Conservation (phyloP, 257 asterid species). For the Striga asiatica region DNA sequence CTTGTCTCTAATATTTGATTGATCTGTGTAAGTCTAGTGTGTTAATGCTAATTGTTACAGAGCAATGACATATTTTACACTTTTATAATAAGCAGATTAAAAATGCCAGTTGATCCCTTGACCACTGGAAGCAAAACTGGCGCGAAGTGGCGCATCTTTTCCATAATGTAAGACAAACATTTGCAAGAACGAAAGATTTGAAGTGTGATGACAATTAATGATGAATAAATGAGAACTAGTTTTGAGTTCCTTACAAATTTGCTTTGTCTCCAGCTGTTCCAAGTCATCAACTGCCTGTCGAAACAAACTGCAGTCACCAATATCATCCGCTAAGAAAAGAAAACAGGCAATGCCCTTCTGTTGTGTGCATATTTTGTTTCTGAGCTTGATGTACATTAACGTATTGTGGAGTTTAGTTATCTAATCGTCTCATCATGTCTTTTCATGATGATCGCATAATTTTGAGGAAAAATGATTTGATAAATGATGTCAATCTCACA, state of each 20-base stretch:
- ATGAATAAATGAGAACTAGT: not conserved
- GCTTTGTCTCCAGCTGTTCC: conserved; percentile 37
- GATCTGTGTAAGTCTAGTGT: not conserved
- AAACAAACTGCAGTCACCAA: too few relatives aligned
- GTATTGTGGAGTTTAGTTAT: not conserved
- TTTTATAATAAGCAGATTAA: conserved; percentile 32
- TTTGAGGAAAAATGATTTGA: not conserved
- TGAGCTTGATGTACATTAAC: not conserved
- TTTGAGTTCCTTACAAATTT: not conserved
- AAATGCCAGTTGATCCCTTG: conserved; percentile 17
- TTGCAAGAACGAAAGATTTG: not conserved
- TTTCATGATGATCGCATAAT: not conserved
- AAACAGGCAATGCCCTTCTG: conserved; percentile 51
- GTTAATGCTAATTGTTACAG: not conserved
- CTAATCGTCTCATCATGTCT: not conserved
- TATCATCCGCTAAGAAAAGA: too few relatives aligned
- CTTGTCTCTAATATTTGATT: not conserved
- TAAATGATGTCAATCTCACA: not conserved
- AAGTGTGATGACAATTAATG: not conserved
- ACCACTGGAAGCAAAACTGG: conserved; percentile 47
- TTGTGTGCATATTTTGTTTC: not conserved
- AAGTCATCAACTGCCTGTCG: conserved; percentile 72
- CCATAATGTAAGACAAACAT: conserved; percentile 57
- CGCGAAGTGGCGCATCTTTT: conserved; percentile 60
- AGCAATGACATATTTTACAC: not conserved